phyloP scores from a whole-genome alignment of 352 stramenopile genomes.

The Globisporangium perplexum region DNA sequence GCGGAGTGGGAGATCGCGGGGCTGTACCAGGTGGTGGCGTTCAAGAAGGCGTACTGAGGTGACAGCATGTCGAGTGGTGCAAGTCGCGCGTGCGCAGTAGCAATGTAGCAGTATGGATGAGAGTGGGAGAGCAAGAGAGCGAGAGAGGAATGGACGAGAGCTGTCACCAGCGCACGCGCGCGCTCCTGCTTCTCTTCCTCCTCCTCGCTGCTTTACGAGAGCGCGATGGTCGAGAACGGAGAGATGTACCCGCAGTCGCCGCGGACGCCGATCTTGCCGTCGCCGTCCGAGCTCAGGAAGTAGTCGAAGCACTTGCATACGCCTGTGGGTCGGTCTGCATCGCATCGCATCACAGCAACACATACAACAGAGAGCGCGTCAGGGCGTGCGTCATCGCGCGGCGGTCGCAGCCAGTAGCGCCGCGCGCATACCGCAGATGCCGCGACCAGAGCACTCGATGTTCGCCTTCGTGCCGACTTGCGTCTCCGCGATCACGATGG shows the following conservation, averaged over 20 bases:
- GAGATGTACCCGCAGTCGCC: constrained; percentile 90
- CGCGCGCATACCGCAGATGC: constrained; percentile 57
- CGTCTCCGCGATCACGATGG: constrained; percentile 25
- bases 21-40: constrained; percentile 81
- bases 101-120: constrained; percentile 3
- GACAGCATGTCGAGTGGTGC: not conserved
- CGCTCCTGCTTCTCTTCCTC: too few species aligned
- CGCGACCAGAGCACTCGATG: constrained; percentile 63
- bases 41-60: constrained; percentile 75
- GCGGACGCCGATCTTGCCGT: constrained; percentile 63
- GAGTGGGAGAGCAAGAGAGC: not conserved
- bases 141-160: not conserved
- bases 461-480: constrained; percentile 74
- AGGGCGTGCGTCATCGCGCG: not conserved
- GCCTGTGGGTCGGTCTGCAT: constrained; percentile 52
- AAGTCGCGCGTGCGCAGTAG: not conserved
- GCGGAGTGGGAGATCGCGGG: constrained; percentile 84
- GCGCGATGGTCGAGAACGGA: constrained; percentile 44
- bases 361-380: not conserved
- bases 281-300: constrained; percentile 71
- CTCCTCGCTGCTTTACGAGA: constrained; percentile 10
- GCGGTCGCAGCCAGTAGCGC: not conserved
- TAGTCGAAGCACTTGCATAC: constrained; percentile 68
- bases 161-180: too few species aligned
- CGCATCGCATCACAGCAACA: not conserved